A percentile compares a stretch with the other conserved stretches of the same genome.
These are phyloP conservation scores for Neurospora pannonica DNA, from an alignment of 495 filamentous ascomycete genomes.

Conservation along the genomic window DNA sequence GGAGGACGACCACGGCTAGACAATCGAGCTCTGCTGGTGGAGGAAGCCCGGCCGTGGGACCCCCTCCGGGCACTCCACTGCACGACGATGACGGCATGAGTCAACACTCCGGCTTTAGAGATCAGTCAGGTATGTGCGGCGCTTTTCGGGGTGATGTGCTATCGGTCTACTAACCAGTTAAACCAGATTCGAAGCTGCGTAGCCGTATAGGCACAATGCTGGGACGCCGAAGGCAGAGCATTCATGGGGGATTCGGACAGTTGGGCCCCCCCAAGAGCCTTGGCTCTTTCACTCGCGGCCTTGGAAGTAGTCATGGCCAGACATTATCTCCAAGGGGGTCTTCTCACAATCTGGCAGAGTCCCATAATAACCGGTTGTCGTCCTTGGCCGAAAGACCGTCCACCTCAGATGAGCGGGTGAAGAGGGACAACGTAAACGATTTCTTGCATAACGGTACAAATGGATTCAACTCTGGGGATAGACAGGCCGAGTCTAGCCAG, in stretches of 20 bases:
- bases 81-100: conserved; percentile 51
- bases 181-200: conserved; percentile 41
- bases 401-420: conserved; percentile 14
- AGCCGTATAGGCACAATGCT: conserved; percentile 76
- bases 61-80: conserved; percentile 16
- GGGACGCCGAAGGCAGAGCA: conserved; percentile 51
- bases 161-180: not conserved
- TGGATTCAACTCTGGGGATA: conserved; percentile 21
- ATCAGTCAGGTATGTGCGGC: conserved; percentile 35
- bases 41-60: conserved; percentile 15
- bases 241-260: conserved; percentile 42
- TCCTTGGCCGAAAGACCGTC: conserved; percentile 41
- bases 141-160: not conserved
- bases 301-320: conserved; percentile 41
- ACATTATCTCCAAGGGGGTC: conserved; percentile 42
- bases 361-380: conserved; percentile 36
- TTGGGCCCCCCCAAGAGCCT: conserved; percentile 34
- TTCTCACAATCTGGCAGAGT: conserved; percentile 45
- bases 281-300: conserved; percentile 43
- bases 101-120: conserved; percentile 47
- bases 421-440: not conserved
- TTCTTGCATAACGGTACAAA: conserved; percentile 35
- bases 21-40: conserved; percentile 31
- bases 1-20: conserved; percentile 28
- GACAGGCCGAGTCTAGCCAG: conserved; percentile 15